These are phyloP conservation scores for Amaranthus tricolor DNA, from an alignment of 179 eudicot genomes.

Conservation along the genomic window DNA sequence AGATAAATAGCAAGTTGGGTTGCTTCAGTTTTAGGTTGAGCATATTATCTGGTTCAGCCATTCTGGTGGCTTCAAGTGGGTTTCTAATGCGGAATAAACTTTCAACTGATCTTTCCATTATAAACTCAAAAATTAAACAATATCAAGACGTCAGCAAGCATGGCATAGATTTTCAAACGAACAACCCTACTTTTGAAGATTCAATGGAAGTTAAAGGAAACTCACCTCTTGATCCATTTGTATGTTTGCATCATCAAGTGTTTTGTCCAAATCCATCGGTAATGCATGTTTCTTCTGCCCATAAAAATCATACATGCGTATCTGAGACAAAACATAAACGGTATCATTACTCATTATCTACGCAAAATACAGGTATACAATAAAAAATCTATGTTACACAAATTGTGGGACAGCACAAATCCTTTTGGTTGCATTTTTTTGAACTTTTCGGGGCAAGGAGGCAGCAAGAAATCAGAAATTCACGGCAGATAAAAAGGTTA, in stretches of 20 bases:
- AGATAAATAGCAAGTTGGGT: not conserved
- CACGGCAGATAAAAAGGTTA: constrained; percentile 1
- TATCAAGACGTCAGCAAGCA: not conserved
- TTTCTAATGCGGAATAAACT: not conserved
- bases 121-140: not conserved
- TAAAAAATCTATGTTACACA: not conserved
- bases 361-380: not conserved
- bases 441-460: not conserved
- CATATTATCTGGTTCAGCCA: not conserved
- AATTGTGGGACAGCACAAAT: not conserved
- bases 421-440: not conserved
- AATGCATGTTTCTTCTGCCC: constrained; percentile 78
- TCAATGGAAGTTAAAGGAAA: constrained; percentile 19
- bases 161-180: not conserved
- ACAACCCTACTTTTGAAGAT: not conserved
- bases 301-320: constrained; percentile 80
- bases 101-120: not conserved
- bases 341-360: not conserved
- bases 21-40: not conserved
- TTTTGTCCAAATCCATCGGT: constrained; percentile 77
- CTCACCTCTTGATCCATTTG: constrained; percentile 98
- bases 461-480: not conserved
- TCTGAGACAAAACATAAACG: constrained; percentile 34
- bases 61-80: not conserved
- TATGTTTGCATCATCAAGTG: constrained; percentile 92